Evolutionary conservation across 352 stramenopile genomes (phyloP).

Genomic region (Nothophytophthora sp.): DNA sequence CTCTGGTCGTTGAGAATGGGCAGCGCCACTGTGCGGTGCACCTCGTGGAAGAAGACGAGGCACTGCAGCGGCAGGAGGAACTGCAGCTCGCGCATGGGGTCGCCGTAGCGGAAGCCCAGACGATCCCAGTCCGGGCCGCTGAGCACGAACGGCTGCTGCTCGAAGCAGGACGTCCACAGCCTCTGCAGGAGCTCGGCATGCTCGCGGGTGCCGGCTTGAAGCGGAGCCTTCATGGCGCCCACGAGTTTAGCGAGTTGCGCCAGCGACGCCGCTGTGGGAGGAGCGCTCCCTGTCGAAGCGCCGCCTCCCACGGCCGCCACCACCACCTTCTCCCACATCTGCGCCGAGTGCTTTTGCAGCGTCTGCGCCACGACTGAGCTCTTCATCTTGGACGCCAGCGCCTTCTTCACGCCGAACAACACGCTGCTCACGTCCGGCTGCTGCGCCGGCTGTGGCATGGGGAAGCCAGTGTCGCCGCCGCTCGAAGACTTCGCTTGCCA

Average conservation of each 20-base stretch:
- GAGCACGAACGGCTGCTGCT: slow-evolving; percentile 56
- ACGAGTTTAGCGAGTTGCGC: slow-evolving; percentile 72
- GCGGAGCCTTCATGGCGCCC: slow-evolving; percentile 56
- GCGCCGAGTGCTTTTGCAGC: slow-evolving; percentile 72
- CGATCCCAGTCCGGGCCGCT: slow-evolving; percentile 52
- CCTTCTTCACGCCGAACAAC: slow-evolving; percentile 77
- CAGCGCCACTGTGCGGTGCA: slow-evolving; percentile 60
- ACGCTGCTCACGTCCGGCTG: slow-evolving; percentile 60
- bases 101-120: slow-evolving; percentile 65
- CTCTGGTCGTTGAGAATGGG: slow-evolving; percentile 71
- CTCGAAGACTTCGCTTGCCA: slow-evolving; percentile 28
- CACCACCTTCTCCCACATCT: slow-evolving; percentile 78
- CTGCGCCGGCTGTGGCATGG: slow-evolving; percentile 20
- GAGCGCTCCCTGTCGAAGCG: slow-evolving; percentile 25
- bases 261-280: slow-evolving; percentile 60
- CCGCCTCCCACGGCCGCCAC: slow-evolving; percentile 21
- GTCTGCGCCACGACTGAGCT: slow-evolving; percentile 63
- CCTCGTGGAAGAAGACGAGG: slow-evolving; percentile 82
- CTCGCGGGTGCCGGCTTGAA: slow-evolving; percentile 63
- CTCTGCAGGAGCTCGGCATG: slow-evolving; percentile 69
- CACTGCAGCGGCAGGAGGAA: slow-evolving; percentile 75
- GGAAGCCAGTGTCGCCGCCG: slow-evolving; percentile 2
- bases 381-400: slow-evolving; percentile 83
- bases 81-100: slow-evolving; percentile 73
- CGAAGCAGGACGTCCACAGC: slow-evolving; percentile 74